Evolutionary conservation across 2,329 filamentous ascomycete species (phyloP), one percentile per base, ranked within the genome.

Genomic region (Ascochyta lentis): DNA sequence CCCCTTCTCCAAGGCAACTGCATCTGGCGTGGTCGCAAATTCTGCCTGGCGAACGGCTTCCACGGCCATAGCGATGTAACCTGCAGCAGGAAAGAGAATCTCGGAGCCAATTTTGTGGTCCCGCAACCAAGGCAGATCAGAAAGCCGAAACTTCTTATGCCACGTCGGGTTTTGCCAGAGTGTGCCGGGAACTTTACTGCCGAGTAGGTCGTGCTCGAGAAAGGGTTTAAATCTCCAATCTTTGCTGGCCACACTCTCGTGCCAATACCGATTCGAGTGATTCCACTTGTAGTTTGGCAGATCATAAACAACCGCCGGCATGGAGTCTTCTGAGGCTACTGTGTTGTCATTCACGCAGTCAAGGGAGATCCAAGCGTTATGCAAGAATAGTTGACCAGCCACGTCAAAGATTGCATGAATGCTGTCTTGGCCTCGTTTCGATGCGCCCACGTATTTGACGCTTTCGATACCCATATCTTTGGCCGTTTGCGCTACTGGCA

Each of bases 261-360:
- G 51, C 69, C 70, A 75, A 56, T 68, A 72, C 12, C 56, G 50
- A 7, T 56, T 61, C 4, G 63, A 54, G 50, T 75, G 72, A 49
- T 76, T 71, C 67, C 71, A 77, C 0, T 64, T 56, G 38, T 77
- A 77, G 4, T 58, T 58, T 3, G 75, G 73, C 1, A 76, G 67
- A 23, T 69, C 59, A 19, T 19, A 19, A 1, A 47, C 43, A 1
- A 48, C 33, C 1, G 35, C 16, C 23, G 35, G 8, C 8, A 9
- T 9, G 3, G 35, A 5, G 9, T 15, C 12, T 23, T 26, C 2
- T 26, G 16, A 26, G 6, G 4, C 3, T 3, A 7, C 40, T 3
- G 15, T n/a, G 16, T 43, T 19, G 31, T 29, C 22, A 27, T 52
- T 52, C 34, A 52, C 26, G 3, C 15, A 15, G 1, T 35, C n/a